phyloP scores from a whole-genome alignment of 2,329 filamentous ascomycete species.

The Penicillium glabrum region DNA sequence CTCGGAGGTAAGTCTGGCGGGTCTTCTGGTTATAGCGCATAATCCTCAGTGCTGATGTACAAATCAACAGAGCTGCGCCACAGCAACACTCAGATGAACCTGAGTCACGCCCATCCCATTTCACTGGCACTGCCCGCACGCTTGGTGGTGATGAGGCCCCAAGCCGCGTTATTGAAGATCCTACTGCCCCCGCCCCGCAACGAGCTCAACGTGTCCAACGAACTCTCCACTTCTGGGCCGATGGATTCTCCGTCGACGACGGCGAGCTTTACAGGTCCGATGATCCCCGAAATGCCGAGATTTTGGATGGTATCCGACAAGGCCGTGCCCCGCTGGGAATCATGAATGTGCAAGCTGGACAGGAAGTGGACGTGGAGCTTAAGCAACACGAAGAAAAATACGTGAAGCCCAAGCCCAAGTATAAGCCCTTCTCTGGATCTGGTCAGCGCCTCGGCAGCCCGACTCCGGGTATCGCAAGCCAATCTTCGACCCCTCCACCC shows the following conservation, averaged over 20 bases:
- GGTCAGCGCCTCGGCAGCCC: conserved; percentile 65
- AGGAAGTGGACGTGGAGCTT: conserved; percentile 65
- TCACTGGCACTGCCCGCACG: conserved; percentile 63
- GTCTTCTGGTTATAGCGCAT: too few species aligned
- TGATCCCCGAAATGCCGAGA: conserved; percentile 61
- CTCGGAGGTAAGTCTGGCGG: conserved; percentile 30
- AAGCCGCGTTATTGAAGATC: conserved; percentile 56
- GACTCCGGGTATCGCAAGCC: conserved; percentile 53
- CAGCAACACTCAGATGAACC: conserved; percentile 44
- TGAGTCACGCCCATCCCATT: conserved; percentile 45
- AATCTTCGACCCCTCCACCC: conserved; percentile 32
- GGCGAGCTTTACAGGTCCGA: conserved; percentile 63
- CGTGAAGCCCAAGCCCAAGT: conserved; percentile 62
- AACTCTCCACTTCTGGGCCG: conserved; percentile 63
- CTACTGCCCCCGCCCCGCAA: conserved; percentile 43
- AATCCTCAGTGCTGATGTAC: neutral
- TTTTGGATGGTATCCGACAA: conserved; percentile 62
- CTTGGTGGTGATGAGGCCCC: conserved; percentile 65
- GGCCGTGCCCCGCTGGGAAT: conserved; percentile 63
- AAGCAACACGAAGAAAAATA: conserved; percentile 66
- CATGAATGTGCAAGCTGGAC: conserved; percentile 61
- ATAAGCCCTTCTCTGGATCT: conserved; percentile 61
- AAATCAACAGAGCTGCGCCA: conserved; percentile 26
- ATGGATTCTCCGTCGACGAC: conserved; percentile 67
- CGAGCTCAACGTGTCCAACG: conserved; percentile 55